Conservation (phyloP, 495 filamentous ascomycete genomes). For the Amniculicola lignicola region DNA sequence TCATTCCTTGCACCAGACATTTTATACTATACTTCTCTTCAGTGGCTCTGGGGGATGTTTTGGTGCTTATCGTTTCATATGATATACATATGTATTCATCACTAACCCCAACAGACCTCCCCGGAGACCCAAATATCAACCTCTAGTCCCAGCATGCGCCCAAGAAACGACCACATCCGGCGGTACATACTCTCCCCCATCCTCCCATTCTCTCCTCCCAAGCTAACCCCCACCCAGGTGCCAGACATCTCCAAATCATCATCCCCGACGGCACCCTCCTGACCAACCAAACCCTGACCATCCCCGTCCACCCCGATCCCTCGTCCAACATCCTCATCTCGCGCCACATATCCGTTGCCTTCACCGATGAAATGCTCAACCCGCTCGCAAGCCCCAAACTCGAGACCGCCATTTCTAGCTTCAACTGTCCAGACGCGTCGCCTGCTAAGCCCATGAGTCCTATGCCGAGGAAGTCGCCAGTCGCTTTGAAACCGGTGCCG, state of each 20-base stretch:
- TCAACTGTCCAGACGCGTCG: not conserved
- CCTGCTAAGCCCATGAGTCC: not conserved
- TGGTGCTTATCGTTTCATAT: too few relatives aligned
- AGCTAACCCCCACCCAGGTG: not conserved
- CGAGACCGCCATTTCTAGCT: slow-evolving; percentile 7
- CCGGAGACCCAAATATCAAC: not conserved
- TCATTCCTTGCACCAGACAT: too few relatives aligned
- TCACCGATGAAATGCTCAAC: slow-evolving; percentile 24
- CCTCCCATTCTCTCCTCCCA: not conserved
- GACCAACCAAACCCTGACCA: not conserved
- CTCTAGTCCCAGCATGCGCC: slow-evolving; percentile 2
- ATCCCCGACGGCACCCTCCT: not conserved
- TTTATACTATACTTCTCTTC: too few relatives aligned
- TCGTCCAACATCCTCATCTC: not conserved
- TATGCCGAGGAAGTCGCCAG: not conserved
- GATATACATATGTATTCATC: too few relatives aligned
- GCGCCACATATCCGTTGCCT: slow-evolving; percentile 1
- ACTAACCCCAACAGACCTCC: too few relatives aligned
- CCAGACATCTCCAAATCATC: slow-evolving; percentile 15
- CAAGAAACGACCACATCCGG: slow-evolving; percentile 11
- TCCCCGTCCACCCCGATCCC: not conserved
- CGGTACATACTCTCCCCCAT: not conserved
- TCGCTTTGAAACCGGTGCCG: not conserved
- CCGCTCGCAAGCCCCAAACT: slow-evolving; percentile 17
- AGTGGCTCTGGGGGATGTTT: too few relatives aligned